These are phyloP conservation scores for Raffaelea albimanens DNA, from an alignment of 2,329 filamentous ascomycete genomes.

Conservation along the genomic window DNA sequence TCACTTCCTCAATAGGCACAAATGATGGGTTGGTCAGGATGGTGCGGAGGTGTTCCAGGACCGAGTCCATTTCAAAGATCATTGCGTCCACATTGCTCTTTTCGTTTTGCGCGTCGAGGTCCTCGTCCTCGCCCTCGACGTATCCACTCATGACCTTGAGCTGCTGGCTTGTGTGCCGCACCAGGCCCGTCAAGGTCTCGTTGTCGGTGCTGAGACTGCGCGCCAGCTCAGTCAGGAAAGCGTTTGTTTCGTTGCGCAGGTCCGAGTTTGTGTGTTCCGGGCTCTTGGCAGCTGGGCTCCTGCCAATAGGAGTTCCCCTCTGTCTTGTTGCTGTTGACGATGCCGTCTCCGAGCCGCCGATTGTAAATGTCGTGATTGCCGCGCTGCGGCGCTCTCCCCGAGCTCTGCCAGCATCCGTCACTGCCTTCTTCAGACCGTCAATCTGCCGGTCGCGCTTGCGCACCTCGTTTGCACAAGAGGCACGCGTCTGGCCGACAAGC, in stretches of 20 bases:
- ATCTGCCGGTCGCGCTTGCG: slow-evolving; percentile 85
- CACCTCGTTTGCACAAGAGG: slow-evolving; percentile 82
- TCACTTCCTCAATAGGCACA: slow-evolving; percentile 88
- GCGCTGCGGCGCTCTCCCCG: slow-evolving; percentile 46
- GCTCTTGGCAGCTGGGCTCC: not conserved
- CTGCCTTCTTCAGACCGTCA: slow-evolving; percentile 77
- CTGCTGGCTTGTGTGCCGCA: slow-evolving; percentile 61
- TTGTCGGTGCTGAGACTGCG: slow-evolving; percentile 86
- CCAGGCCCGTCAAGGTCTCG: slow-evolving; percentile 64
- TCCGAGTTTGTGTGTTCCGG: slow-evolving; percentile 61
- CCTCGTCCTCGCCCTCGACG: slow-evolving; percentile 14
- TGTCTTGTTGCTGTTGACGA: not conserved
- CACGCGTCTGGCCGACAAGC: slow-evolving; percentile 71
- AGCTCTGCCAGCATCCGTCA: slow-evolving; percentile 60
- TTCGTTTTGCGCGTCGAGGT: slow-evolving; percentile 14
- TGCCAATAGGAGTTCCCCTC: not conserved
- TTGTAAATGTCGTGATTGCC: slow-evolving; percentile 46
- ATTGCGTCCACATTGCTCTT: slow-evolving; percentile 46
- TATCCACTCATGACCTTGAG: slow-evolving; percentile 60
- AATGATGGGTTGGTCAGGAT: slow-evolving; percentile 94
- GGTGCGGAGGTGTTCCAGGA: slow-evolving; percentile 71
- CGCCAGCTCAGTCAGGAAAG: slow-evolving; percentile 78
- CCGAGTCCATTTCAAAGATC: slow-evolving; percentile 61
- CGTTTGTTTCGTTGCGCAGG: slow-evolving; percentile 77
- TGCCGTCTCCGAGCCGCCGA: slow-evolving; percentile 40